Base-by-base conservation (phyloP, 2,329 filamentous ascomycete genomes). In the Colletotrichum paranaense region DNA sequence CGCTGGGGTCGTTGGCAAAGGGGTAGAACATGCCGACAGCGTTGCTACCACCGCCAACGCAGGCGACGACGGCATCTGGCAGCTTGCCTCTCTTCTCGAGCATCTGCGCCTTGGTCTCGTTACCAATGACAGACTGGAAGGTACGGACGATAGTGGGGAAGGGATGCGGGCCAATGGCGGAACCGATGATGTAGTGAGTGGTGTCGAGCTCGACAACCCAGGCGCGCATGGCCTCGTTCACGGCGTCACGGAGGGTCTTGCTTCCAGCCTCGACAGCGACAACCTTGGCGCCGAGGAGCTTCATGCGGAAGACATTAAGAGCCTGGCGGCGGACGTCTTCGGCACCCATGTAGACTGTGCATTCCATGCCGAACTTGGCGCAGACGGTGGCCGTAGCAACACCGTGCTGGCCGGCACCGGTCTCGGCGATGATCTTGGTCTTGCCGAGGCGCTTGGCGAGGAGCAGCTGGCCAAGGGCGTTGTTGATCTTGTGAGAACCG, bases 401-500 rank as follows among this genome's bases (percentile, higher is more conserved):
- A 86, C 97, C 97, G 84, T 99, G 97, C 85, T 99, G 97, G 22
- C 97, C 97, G 67, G 97, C 97, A 77, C 97, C 97, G 19, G 97
- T 99, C 86, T 99, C 97, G 62, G 97, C 97, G 78, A 99, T 99
- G 78, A 99, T 98, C 82, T 95, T 93, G 6, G 92, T 98, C 90
- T 99, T 99, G 63, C 97, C 97, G 62, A 99, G 85, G 75, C 95
- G 89, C 78, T 90, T 90, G 1, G 97, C 97, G 52, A 99, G 86
- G 16, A 99, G 89, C 62, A 98, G 92, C 83, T 99, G 97, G 2
- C 97, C 97, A 9, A 99, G 87, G 0, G 97, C 97, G 79, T 99
- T 99, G 88, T 99, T 99, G 88, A 99, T 98, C 90, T 99, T 99
- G 89, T 99, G 97, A 75, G 94, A 97, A 77, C 97, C 97, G 9